Base-by-base conservation (phyloP, 148 eudicot species). In the Amaranthus palmeri region DNA sequence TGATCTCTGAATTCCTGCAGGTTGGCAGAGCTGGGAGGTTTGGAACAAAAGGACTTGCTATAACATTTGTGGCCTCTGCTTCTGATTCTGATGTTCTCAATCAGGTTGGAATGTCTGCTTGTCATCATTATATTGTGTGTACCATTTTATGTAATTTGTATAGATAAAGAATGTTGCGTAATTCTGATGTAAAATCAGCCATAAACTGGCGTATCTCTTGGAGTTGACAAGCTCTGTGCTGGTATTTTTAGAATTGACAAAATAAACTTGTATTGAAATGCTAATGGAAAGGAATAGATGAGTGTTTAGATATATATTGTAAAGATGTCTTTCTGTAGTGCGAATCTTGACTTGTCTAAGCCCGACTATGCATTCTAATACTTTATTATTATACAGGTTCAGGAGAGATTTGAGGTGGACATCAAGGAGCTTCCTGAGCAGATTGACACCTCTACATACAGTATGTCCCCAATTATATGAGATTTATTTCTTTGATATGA, bases 21-120 rank as follows among this genome's bases (percentile, higher is more conserved):
- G 97, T 92, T 54, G 97, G 97, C n/a, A 76, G 97, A 81, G 97
- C 97, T 73, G 97, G 97, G 63, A 80, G 97, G 77, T 92, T 92
- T 76, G 97, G 97, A 6, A 92, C 97, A 2, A 92, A 89, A 74
- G 97, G 97, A 47, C 97, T 92, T 72, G 97, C 97, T 10, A 92
- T 92, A 11, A 92, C 97, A 17, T 92, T 87, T 82, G 97, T 89
- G 9, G 79, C 97, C 5, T 92, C 97, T 68, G 85, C 90, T 13
- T 82, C 90, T 0, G 97, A 92, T 74, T 92, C 97, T 10, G 90
- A 85, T 73, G 90, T 89, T 60, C 88, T 92, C 2, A 92, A 92
- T 82, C 87, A 90, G 89, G 97, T 91, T 6, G 14, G 7, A 44
- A 10, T 10, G 36, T 25, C 43, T 50, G 8, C 14, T 52, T 40